Evolutionary conservation across 2,329 filamentous ascomycete species (phyloP).

Genomic region (Xylaria sp.): DNA sequence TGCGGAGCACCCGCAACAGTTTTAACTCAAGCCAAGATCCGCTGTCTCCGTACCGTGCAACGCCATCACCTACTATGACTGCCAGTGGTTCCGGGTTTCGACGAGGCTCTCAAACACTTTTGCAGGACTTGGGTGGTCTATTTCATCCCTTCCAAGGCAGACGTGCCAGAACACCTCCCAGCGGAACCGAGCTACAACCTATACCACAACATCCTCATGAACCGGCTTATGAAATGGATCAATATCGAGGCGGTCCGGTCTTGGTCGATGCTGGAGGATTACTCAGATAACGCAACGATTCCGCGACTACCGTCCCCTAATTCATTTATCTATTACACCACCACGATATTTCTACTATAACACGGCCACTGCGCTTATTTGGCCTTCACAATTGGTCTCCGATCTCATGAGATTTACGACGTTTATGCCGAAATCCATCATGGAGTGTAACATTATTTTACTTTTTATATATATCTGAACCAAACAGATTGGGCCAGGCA

Average conservation of each 20-base stretch:
- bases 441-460: constrained; percentile 41
- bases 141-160: constrained; percentile 56
- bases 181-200: constrained; percentile 58
- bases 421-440: constrained; percentile 37
- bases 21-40: constrained; percentile 57
- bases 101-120: constrained; percentile 66
- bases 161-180: constrained; percentile 49
- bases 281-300: constrained; percentile 44
- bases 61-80: constrained; percentile 57
- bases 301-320: background rate
- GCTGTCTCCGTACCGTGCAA: constrained; percentile 49
- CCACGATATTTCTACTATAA: constrained; percentile 14
- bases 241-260: constrained; percentile 49
- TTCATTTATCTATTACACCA: constrained; percentile 14
- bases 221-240: constrained; percentile 48
- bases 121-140: constrained; percentile 68
- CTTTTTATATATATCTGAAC: constrained; percentile 37
- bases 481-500: constrained; percentile 26
- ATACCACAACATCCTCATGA: constrained; percentile 57
- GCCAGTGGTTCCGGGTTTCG: constrained; percentile 60
- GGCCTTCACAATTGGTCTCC: constrained; percentile 10
- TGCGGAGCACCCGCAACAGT: constrained; percentile 54
- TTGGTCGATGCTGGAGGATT: constrained; percentile 57
- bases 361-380: constrained; percentile 1
- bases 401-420: constrained; percentile 44